A percentile compares a stretch with the other conserved stretches of the same genome.
Conservation (phyloP, 192 early-diverging fungal genomes). For the Backusella psychrophila region DNA sequence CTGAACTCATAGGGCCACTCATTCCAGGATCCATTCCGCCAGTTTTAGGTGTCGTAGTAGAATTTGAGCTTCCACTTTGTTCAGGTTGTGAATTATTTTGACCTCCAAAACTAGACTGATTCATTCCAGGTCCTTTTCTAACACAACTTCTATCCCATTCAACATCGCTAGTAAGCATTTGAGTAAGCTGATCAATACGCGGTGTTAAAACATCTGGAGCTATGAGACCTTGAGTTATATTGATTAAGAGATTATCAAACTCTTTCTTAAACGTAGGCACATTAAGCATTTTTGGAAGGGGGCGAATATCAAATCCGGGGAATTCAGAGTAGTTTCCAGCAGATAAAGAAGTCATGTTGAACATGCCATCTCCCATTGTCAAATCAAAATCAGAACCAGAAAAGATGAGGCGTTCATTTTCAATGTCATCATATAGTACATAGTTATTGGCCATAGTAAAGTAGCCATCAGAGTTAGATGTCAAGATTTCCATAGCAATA, state of each 20-base stretch:
- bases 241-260: not conserved
- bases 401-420: slow-evolving; percentile 3
- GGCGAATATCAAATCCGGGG: slow-evolving; percentile 7
- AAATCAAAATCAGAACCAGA: slow-evolving; percentile 15
- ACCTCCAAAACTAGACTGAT: not conserved
- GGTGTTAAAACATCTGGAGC: not conserved
- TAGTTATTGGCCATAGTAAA: slow-evolving; percentile 15
- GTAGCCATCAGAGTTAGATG: slow-evolving; percentile 21
- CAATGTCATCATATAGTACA: slow-evolving; percentile 17
- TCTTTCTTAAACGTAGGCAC: not conserved
- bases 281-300: slow-evolving; percentile 9
- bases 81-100: not conserved
- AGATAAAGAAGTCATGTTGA: not conserved
- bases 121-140: not conserved
- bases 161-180: slow-evolving; percentile 9
- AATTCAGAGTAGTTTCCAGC: slow-evolving; percentile 15
- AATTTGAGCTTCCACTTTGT: not conserved
- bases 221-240: not conserved
- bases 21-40: not conserved
- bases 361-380: not conserved
- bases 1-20: not conserved
- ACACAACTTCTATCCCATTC: slow-evolving; percentile 6
- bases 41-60: not conserved
- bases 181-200: not conserved
- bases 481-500: slow-evolving; percentile 17